Percentiles rank a stretch among this genome's conserved stretches.
phyloP scores from a whole-genome alignment of 345 rosid genomes.

The Jatropha curcas region DNA sequence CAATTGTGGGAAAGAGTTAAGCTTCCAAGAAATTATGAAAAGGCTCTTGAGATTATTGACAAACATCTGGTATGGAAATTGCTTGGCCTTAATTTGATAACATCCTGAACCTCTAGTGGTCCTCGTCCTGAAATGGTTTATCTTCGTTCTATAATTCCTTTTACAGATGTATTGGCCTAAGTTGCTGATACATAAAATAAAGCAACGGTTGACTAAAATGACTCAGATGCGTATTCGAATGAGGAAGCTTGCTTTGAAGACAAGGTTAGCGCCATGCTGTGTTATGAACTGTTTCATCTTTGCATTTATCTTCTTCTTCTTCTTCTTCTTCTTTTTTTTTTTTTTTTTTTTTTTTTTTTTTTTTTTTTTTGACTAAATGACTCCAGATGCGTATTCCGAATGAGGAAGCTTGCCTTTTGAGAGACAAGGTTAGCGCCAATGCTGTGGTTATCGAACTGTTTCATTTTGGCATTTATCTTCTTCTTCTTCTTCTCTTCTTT shows the following conservation, averaged over 20 bases:
- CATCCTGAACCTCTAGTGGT: neutral
- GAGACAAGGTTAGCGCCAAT: too few species aligned
- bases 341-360: too few species aligned
- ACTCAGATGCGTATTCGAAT: slow-evolving; percentile 97
- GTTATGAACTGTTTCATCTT: neutral
- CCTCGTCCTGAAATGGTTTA: neutral
- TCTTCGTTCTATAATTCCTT: slow-evolving; percentile 3
- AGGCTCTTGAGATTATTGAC: slow-evolving; percentile 87
- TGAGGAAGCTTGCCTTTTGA: too few species aligned
- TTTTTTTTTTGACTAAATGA: too few species aligned
- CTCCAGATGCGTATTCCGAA: too few species aligned
- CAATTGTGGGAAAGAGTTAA: slow-evolving; percentile 91
- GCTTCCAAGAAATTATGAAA: slow-evolving; percentile 81
- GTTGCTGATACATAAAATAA: slow-evolving; percentile 80
- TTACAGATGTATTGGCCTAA: slow-evolving; percentile 87
- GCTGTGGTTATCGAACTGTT: too few species aligned
- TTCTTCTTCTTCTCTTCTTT: too few species aligned
- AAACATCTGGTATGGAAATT: slow-evolving; percentile 69
- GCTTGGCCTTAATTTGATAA: neutral
- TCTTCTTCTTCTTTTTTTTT: too few species aligned
- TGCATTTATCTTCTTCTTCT: neutral
- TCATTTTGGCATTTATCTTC: too few species aligned
- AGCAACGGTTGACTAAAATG: slow-evolving; percentile 95
- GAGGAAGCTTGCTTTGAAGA: slow-evolving; percentile 89
- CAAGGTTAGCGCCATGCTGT: slow-evolving; percentile 48